Evolutionary conservation across 441 rosid species (phyloP).

Genomic region (Kokia cookei): DNA sequence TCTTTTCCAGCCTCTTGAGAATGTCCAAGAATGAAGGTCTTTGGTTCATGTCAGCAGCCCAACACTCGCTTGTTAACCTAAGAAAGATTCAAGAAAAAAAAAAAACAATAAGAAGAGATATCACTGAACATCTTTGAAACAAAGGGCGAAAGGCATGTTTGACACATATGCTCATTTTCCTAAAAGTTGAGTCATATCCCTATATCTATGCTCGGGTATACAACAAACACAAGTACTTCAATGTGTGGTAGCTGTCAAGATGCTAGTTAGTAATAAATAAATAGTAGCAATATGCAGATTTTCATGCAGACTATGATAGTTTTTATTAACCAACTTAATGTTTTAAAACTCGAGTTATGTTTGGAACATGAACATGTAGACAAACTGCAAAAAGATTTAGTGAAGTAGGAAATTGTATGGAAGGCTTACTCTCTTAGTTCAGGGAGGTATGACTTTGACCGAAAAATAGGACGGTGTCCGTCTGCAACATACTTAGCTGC

Average conservation of each 20-base stretch:
- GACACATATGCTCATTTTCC: background rate
- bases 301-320: background rate
- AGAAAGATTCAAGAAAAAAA: slow-evolving; percentile 3
- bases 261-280: background rate
- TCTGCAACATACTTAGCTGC: slow-evolving; percentile 93
- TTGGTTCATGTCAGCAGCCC: slow-evolving; percentile 84
- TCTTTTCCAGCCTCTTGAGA: slow-evolving; percentile 88
- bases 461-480: slow-evolving; percentile 83
- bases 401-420: background rate
- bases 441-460: slow-evolving; percentile 61
- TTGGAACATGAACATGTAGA: background rate
- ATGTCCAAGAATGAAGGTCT: slow-evolving; percentile 93
- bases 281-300: background rate
- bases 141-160: background rate
- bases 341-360: slow-evolving; percentile 1
- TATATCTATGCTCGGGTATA: background rate
- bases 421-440: slow-evolving; percentile 83
- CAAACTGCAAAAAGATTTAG: background rate
- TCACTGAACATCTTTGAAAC: background rate
- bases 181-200: background rate
- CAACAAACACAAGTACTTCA: background rate
- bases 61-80: slow-evolving; percentile 76
- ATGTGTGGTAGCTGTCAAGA: background rate
- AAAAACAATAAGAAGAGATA: slow-evolving; percentile 12
- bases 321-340: background rate